These are phyloP conservation scores for Murraya koenigii DNA, from an alignment of 345 rosid genomes.

Conservation along the genomic window DNA sequence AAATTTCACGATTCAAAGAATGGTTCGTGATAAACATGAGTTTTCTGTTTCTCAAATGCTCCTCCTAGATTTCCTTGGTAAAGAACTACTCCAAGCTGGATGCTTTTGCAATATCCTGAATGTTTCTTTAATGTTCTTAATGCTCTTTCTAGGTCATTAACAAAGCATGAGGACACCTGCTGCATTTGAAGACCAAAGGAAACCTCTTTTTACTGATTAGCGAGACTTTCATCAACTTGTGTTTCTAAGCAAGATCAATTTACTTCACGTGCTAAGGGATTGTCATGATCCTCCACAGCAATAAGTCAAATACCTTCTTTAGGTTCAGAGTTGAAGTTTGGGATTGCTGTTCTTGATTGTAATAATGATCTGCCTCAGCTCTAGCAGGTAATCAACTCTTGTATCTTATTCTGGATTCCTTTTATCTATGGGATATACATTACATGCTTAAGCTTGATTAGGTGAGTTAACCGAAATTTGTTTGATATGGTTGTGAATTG, in stretches of 20 bases:
- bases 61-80: background rate
- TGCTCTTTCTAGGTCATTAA: background rate
- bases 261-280: background rate
- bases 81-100: background rate
- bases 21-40: background rate
- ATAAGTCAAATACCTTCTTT: background rate
- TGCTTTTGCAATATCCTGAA: too few species aligned
- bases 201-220: background rate
- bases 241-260: background rate
- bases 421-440: background rate
- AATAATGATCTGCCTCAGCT: background rate
- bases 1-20: background rate
- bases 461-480: background rate
- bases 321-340: background rate
- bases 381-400: background rate
- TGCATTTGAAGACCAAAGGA: background rate
- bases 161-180: background rate
- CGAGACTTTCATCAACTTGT: background rate
- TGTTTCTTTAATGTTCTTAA: background rate
- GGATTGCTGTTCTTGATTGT: background rate
- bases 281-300: background rate
- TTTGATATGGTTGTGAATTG: background rate
- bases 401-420: background rate
- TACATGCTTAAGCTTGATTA: background rate
- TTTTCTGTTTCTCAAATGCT: background rate